These are phyloP conservation scores for Blumeria hordei DNA, from an alignment of 2,329 filamentous ascomycete genomes.

Conservation along the genomic window DNA sequence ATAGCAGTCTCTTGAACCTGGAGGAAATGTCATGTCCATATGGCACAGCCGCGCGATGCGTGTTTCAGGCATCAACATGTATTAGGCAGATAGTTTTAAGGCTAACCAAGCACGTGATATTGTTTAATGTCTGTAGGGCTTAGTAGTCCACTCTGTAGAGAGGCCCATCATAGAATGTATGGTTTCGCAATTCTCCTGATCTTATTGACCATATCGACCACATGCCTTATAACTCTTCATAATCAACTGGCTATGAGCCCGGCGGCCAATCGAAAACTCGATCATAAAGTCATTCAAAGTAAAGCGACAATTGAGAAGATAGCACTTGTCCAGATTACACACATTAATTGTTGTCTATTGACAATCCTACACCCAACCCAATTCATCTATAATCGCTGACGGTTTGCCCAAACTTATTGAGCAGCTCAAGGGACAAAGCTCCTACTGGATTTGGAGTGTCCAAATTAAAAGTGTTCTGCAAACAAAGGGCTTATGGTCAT, in stretches of 20 bases:
- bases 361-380: neutral
- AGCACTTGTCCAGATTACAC: neutral
- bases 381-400: neutral
- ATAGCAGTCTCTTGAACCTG: too few relatives aligned
- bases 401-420: neutral
- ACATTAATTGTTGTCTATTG: neutral
- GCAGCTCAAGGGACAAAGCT: neutral
- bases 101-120: too few relatives aligned
- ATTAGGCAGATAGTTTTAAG: too few relatives aligned
- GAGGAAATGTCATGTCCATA: too few relatives aligned
- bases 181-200: too few relatives aligned
- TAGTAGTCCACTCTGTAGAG: too few relatives aligned
- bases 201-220: too few relatives aligned
- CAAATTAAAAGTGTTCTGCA: neutral
- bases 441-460: neutral
- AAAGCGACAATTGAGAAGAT: neutral
- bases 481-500: neutral
- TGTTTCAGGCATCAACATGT: too few relatives aligned
- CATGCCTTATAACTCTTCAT: neutral
- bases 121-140: too few relatives aligned
- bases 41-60: too few relatives aligned
- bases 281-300: neutral
- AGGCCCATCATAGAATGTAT: too few relatives aligned
- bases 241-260: slow-evolving; percentile 1
- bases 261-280: neutral